Evolutionary conservation across 768 basidiomycete species (phyloP).

Genomic region (Phylloporus scabripes): DNA sequence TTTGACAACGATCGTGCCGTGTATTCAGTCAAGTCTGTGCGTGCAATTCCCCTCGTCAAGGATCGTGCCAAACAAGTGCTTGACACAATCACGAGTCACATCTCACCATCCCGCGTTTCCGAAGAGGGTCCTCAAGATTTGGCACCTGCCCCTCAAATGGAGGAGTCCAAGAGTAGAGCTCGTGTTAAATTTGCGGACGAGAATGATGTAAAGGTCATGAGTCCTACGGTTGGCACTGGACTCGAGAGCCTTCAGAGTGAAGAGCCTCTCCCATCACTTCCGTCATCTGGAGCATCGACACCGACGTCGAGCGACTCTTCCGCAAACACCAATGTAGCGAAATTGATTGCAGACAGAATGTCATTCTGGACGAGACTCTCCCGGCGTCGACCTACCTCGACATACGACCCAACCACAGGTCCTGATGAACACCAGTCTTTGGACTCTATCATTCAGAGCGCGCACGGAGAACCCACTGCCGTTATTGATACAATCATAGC

Average conservation of each 20-base stretch:
- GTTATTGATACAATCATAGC: slow-evolving; percentile 55
- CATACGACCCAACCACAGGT: slow-evolving; percentile 9
- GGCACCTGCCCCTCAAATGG: slow-evolving; percentile 4
- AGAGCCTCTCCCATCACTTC: slow-evolving; percentile 15
- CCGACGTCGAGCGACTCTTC: slow-evolving; percentile 43
- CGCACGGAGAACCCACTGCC: slow-evolving; percentile 44
- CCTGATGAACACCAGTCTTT: slow-evolving; percentile 22
- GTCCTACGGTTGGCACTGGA: slow-evolving; percentile 25
- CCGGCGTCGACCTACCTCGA: slow-evolving; percentile 35
- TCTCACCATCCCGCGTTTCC: slow-evolving; percentile 43
- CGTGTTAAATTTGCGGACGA: slow-evolving; percentile 53
- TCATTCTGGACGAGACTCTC: slow-evolving; percentile 73
- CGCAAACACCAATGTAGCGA: slow-evolving; percentile 50
- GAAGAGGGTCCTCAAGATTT: slow-evolving; percentile 21
- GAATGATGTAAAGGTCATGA: slow-evolving; percentile 42
- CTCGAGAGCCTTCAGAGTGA: neutral
- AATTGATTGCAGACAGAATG: slow-evolving; percentile 56
- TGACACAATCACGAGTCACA: slow-evolving; percentile 47
- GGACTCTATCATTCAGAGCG: slow-evolving; percentile 41
- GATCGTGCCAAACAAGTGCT: slow-evolving; percentile 53
- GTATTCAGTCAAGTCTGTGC: slow-evolving; percentile 62
- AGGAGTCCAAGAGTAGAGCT: slow-evolving; percentile 16
- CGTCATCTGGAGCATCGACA: slow-evolving; percentile 49
- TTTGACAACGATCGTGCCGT: too few species aligned
- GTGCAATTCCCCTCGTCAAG: slow-evolving; percentile 66